These are phyloP conservation scores for Tuctoria greenei DNA, from an alignment of 176 grass and related monocot genomes.

Conservation along the genomic window DNA sequence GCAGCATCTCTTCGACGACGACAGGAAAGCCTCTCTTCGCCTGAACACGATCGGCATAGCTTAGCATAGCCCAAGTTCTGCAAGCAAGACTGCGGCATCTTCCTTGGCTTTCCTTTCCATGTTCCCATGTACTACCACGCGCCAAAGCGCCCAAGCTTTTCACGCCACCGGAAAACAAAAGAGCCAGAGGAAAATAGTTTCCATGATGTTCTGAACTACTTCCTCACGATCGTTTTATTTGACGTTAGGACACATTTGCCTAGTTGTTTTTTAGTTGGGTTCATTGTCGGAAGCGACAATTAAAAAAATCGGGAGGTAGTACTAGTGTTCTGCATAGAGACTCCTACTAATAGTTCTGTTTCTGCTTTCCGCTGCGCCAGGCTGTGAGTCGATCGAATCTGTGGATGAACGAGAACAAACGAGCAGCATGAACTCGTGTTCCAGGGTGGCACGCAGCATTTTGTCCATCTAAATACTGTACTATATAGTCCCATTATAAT, in stretches of 20 bases:
- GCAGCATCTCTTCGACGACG: no score
- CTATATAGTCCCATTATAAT: constrained; percentile 2
- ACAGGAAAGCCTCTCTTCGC: no score
- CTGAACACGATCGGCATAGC: no score
- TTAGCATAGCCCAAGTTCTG: no score
- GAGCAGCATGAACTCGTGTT: constrained; percentile 2
- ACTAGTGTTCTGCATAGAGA: background rate
- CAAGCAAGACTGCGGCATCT: constrained; percentile 11
- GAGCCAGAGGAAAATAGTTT: background rate
- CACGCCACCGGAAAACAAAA: background rate
- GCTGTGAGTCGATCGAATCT: constrained; percentile 14
- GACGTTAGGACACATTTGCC: no score
- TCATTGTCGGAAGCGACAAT: no score
- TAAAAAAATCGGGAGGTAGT: no score
- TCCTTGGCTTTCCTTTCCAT: background rate
- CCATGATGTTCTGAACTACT: background rate
- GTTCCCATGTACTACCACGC: no score
- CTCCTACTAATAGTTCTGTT: background rate
- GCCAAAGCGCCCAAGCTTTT: no score
- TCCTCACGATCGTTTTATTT: no score
- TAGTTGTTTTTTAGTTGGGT: no score
- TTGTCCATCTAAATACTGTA: constrained; percentile 1
- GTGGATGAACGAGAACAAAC: background rate
- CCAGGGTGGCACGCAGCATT: background rate
- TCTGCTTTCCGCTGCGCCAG: constrained; percentile 20